Evolutionary conservation across 2,329 filamentous ascomycete genomes (phyloP).

Genomic region (Colletotrichum lupini): DNA sequence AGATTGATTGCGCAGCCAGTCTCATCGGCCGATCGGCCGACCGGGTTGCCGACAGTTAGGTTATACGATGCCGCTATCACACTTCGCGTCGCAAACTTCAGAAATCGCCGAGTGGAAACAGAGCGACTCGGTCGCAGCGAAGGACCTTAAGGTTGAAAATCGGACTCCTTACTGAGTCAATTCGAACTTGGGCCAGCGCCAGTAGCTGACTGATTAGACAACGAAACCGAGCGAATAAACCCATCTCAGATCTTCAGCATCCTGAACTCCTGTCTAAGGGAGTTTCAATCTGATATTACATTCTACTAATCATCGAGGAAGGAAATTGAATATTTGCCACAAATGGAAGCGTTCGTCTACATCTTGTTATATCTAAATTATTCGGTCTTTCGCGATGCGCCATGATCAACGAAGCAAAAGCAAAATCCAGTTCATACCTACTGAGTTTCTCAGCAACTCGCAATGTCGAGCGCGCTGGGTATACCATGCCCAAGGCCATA

Average conservation of each 20-base stretch:
- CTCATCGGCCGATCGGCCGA: not conserved
- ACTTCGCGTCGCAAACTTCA: not conserved
- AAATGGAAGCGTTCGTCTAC: not conserved
- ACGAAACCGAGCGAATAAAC: not conserved
- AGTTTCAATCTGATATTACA: not conserved
- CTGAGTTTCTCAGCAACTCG: not conserved
- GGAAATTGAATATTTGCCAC: not conserved
- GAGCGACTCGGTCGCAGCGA: not conserved
- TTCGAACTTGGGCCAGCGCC: not conserved
- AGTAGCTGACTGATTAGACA: not conserved
- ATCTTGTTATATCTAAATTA: not conserved
- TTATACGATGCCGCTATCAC: not conserved
- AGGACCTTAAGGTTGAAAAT: not conserved
- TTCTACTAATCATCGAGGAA: not conserved
- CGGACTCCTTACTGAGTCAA: not conserved
- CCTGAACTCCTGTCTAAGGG: not conserved
- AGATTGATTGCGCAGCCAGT: not conserved
- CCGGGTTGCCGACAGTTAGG: not conserved
- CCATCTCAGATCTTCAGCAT: not conserved
- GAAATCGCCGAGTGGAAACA: no score
- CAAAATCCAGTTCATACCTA: not conserved
- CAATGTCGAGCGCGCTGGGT: not conserved
- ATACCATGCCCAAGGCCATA: not conserved
- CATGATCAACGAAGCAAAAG: not conserved
- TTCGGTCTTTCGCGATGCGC: not conserved